Evolutionary conservation across 352 stramenopile species (phyloP), one percentile per base, ranked within the genome.

Genomic region (Elongisporangium undulatum): DNA sequence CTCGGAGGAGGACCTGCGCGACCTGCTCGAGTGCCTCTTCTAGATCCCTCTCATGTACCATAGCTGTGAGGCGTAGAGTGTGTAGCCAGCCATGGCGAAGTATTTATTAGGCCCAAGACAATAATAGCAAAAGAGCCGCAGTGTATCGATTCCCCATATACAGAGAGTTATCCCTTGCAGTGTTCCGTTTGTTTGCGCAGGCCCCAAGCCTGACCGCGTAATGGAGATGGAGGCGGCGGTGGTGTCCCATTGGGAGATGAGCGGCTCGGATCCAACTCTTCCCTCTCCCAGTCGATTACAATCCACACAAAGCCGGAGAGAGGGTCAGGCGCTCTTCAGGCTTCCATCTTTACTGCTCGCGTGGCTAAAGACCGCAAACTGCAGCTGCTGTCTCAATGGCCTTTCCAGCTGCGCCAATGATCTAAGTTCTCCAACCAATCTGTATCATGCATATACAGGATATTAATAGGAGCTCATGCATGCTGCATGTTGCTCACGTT

Each of bases 21-120:
- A 79, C 54, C 60, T 79, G 39, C 64, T 79, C 2, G 71, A 79
- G 58, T 79, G 71, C 59, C 62, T 79, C 45, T 79, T 79, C 56
- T 79, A 64, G 34, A 45, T 45, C 34, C n/a, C 12, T 45, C 34
- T 16, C 34, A 45, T 45, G 34, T 45, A 45, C 9, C 34, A 45
- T 45, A 45, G 34, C 34, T 45, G 34, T 45, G 34, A 17, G n/a
- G 34, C 34, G 34, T 3, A 2, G 34, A 45, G 34, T 45, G 34
- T 45, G 34, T 45, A 45, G 34, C 16, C 1, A 45, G 34, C 34
- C 34, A 45, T 45, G 34, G 34, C 34, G n/a, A n/a, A n/a, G 10
- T 45, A 45, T 45, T 45, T 45, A 45, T 45, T 45, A 45, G 4
- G 34, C 1, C 34, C 10, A 4, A 45, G 34, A 45, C 34, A 45